Evolutionary conservation across 371 early-diverging fungal species (phyloP), one percentile per base, ranked within the genome.

Genomic region (Haplosporangium sp.): DNA sequence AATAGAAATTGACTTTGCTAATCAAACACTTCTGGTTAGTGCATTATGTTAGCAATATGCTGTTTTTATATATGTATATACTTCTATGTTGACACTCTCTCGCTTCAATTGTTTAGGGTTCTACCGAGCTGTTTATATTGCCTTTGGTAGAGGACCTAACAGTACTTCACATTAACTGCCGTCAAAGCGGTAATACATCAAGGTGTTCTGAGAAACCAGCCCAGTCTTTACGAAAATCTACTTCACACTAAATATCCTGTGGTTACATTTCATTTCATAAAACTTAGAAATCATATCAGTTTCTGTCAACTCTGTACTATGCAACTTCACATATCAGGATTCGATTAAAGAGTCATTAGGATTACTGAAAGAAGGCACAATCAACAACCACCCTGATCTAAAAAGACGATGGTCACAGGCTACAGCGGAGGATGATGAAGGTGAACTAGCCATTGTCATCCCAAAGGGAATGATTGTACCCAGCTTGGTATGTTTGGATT

Each of bases 391-490:
- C 58, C 88, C 83, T 48, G 88, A 88, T 11, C 88, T 90, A 53
- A 87, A 89, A 61, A 87, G 89, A 38, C 83, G 84, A 70, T 90
- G 90, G 78, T 72, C 88, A 4, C 84, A 82, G 69, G 90, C 91
- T 4, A 74, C 90, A 50, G 85, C 89, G 52, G 89, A 88, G 56
- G 84, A 86, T 15, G 93, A 93, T 59, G 89, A 88, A 47, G 93
- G 94, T 3, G 94, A 94, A 59, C 71, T 95, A 19, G 81, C 76
- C 9, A 86, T 94, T 11, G 76, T 76, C 35, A 67, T 95, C 39
- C 94, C 94, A 0, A 61, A 83, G 1, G 84, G 85, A 20, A 84
- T 85, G 62, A 79, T 88, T 27, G 56, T 67, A 9, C 61, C 74
- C 9, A 65, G 61, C 38, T 10, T 66, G 70, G 76, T 73, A 71